Percentiles rank a stretch among this genome's conserved stretches.
Conservation (phyloP, 2,329 filamentous ascomycete species). For the Colletotrichum sp. region DNA sequence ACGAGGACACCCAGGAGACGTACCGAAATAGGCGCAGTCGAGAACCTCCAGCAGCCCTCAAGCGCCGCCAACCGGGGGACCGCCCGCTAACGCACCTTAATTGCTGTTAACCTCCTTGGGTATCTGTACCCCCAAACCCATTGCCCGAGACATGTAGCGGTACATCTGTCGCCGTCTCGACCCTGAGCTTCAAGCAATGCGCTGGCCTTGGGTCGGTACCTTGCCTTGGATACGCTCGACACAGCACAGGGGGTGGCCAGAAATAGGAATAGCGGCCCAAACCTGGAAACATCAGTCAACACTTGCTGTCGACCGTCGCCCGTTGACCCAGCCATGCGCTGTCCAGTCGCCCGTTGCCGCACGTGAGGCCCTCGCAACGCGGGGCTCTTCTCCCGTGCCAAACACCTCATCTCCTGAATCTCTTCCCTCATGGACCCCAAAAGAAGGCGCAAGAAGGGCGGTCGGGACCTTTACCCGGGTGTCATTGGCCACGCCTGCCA, state of each 20-base stretch:
- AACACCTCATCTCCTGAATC: background rate
- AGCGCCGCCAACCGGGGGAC: conserved; percentile 1
- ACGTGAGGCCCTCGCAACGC: conserved; percentile 16
- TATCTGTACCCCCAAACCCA: background rate
- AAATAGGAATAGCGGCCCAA: conserved; percentile 17
- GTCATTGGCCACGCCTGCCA: background rate
- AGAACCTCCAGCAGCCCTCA: background rate
- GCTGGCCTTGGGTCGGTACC: background rate
- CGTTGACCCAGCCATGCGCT: background rate
- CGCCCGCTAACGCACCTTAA: background rate
- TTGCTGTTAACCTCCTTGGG: conserved; percentile 1
- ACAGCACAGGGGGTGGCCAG: background rate
- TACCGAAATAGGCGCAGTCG: background rate
- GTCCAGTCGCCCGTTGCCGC: background rate
- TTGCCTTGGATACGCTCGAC: too few relatives aligned
- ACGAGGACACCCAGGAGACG: background rate
- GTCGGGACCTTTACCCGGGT: background rate
- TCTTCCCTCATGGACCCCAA: background rate
- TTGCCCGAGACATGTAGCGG: background rate
- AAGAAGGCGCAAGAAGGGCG: conserved; percentile 14
- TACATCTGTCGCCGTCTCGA: background rate
- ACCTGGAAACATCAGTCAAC: background rate
- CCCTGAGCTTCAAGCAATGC: background rate
- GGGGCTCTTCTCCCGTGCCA: background rate
- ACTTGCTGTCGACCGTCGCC: background rate